phyloP scores from a whole-genome alignment of 352 stramenopile genomes.

The Pythium diclinum region DNA sequence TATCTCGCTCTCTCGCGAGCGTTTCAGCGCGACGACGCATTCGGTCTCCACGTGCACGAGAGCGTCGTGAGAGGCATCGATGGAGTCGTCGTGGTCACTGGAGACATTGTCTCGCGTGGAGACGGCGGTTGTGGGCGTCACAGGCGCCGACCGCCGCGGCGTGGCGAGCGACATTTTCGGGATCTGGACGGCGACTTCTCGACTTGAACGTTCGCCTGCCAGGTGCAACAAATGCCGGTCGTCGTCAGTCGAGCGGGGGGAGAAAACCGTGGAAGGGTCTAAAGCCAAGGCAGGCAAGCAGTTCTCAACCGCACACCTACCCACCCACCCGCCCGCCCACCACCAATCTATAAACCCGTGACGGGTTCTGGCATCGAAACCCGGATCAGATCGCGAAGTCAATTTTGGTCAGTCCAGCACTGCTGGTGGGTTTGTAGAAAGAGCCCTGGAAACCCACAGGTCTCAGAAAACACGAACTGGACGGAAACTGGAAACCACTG shows the following conservation, averaged over 20 bases:
- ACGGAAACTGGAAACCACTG: conserved; percentile 5
- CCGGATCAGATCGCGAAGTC: neutral
- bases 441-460: neutral
- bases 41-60: neutral
- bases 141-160: conserved; percentile 5
- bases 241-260: conserved; percentile 16
- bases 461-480: neutral
- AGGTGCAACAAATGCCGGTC: conserved; percentile 14
- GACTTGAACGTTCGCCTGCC: conserved; percentile 13
- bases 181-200: neutral
- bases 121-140: conserved; percentile 1
- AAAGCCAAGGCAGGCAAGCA: neutral
- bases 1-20: neutral
- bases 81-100: neutral
- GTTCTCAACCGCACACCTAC: conserved; percentile 10
- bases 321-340: conserved; percentile 5
- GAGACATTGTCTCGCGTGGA: neutral
- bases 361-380: neutral
- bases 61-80: neutral
- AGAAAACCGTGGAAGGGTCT: conserved; percentile 6
- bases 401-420: neutral
- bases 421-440: neutral
- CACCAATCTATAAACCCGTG: conserved; percentile 4
- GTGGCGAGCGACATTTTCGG: conserved; percentile 13
- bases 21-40: conserved; percentile 11